Evolutionary conservation across 139 green algal genomes (phyloP).

Genomic region (Coelastrella sp.): DNA sequence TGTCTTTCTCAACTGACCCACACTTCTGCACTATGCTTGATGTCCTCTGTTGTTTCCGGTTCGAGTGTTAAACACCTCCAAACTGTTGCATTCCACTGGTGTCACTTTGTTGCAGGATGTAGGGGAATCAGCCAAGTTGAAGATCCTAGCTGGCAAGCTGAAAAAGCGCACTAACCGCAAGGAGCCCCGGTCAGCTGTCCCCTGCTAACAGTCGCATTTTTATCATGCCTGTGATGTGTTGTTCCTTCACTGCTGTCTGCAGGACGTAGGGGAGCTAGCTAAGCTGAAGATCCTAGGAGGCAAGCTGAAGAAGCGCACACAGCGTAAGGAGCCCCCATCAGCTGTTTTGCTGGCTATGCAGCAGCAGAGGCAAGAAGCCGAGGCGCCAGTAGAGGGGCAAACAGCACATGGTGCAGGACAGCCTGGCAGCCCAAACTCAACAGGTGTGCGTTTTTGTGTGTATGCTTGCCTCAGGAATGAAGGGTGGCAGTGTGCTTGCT

Average conservation of each 20-base stretch:
- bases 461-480: background rate
- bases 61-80: too few species aligned
- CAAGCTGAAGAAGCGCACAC: slow-evolving; percentile 63
- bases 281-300: slow-evolving; percentile 76
- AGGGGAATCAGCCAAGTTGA: slow-evolving; percentile 70
- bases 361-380: slow-evolving; percentile 50
- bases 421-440: background rate
- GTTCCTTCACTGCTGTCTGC: background rate
- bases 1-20: too few species aligned
- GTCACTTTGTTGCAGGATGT: slow-evolving; percentile 59
- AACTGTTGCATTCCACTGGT: too few species aligned
- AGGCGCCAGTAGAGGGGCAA: background rate
- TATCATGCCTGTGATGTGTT: background rate
- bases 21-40: too few species aligned
- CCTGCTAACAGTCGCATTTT: too few species aligned
- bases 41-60: too few species aligned
- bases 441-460: background rate
- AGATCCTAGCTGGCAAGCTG: slow-evolving; percentile 74
- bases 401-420: background rate
- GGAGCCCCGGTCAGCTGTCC: slow-evolving; percentile 45
- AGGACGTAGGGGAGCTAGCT: slow-evolving; percentile 76
- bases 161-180: slow-evolving; percentile 56
- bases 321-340: slow-evolving; percentile 44
- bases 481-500: background rate
- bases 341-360: slow-evolving; percentile 54